Evolutionary conservation across 75 land plant genomes (phyloP).

Genomic region (Ceratopteris richardii): DNA sequence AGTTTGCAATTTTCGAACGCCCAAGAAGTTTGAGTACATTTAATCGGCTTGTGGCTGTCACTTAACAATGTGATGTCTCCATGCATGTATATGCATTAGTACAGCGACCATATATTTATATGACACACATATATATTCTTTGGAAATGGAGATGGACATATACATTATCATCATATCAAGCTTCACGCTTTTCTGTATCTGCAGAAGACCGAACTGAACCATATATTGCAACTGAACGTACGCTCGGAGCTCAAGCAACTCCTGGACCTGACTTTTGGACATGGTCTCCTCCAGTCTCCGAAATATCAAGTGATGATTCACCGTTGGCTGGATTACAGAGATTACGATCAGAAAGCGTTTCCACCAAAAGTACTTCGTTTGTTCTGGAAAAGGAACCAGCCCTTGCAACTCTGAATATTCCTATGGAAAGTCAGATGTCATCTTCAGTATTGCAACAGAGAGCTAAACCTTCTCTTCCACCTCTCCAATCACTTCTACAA

Average conservation of each 20-base stretch:
- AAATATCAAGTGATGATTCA: conserved; percentile 3
- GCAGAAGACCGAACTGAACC: conserved; percentile 14
- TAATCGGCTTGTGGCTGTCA: too few species aligned
- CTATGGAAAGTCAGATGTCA: conserved; percentile 44
- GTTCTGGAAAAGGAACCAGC: conserved; percentile 51
- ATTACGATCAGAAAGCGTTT: conserved; percentile 6
- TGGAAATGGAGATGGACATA: too few species aligned
- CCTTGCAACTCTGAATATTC: conserved; percentile 36
- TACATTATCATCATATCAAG: too few species aligned
- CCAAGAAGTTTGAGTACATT: too few species aligned
- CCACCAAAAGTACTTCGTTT: conserved; percentile 11
- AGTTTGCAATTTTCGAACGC: too few species aligned
- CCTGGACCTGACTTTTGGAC: conserved; percentile 99
- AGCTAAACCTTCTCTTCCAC: conserved; percentile 61
- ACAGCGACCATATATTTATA: too few species aligned
- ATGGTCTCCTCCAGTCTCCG: conserved; percentile 63
- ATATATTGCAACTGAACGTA: conserved; percentile 14
- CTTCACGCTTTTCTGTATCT: too few species aligned
- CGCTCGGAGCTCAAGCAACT: conserved; percentile 21
- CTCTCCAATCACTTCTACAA: conserved; percentile 73
- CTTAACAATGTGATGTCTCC: too few species aligned
- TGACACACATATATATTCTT: too few species aligned
- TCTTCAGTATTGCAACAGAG: conserved; percentile 31
- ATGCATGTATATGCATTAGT: too few species aligned
- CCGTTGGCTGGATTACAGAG: conserved; percentile 3